Conservation (phyloP, 2,329 filamentous ascomycete species). For the Clonostachys byssicola region DNA sequence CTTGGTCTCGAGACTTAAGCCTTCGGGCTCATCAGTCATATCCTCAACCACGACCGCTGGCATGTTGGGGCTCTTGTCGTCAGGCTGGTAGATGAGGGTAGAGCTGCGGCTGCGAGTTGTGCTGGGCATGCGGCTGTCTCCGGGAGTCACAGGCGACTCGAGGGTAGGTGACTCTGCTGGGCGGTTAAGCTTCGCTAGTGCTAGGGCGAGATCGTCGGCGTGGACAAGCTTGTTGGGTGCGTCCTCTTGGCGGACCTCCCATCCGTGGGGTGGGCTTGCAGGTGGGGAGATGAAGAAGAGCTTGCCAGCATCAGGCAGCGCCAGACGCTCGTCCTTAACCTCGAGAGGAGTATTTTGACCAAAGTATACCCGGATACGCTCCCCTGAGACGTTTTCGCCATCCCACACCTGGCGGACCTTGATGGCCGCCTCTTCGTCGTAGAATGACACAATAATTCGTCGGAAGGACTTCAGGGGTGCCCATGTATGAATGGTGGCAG, state of each 20-base stretch:
- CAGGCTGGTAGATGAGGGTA: constrained; percentile 62
- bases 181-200: constrained; percentile 58
- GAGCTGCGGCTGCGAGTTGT: constrained; percentile 54
- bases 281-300: constrained; percentile 71
- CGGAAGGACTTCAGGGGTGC: constrained; percentile 78
- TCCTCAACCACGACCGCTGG: constrained; percentile 66
- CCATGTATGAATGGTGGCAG: constrained; percentile 73
- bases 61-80: constrained; percentile 49
- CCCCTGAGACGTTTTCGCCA: constrained; percentile 68
- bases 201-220: constrained; percentile 64
- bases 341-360: constrained; percentile 57
- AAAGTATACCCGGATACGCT: constrained; percentile 65
- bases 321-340: constrained; percentile 51
- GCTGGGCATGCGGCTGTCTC: constrained; percentile 14
- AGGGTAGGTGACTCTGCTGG: constrained; percentile 2
- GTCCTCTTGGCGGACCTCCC: constrained; percentile 64
- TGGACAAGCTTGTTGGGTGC: constrained; percentile 68
- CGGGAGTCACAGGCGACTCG: constrained; percentile 22
- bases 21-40: constrained; percentile 53
- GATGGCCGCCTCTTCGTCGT: constrained; percentile 64
- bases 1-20: constrained; percentile 33
- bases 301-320: constrained; percentile 66
- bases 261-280: constrained; percentile 63
- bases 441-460: constrained; percentile 78
- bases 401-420: constrained; percentile 70